Conservation (phyloP, 257 asterid species). For the Penstemon newberryi region DNA sequence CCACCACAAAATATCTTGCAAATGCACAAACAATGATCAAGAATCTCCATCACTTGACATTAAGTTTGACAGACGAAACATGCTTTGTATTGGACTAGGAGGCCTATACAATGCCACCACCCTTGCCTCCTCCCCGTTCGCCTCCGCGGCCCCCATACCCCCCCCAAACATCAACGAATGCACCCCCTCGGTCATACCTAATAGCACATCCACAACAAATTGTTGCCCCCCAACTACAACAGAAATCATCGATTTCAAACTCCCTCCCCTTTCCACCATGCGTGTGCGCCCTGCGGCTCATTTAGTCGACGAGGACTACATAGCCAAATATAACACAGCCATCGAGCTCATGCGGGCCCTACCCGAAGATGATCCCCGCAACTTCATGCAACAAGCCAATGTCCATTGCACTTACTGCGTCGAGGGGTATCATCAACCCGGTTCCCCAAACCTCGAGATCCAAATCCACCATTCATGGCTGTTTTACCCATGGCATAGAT, state of each 20-base stretch:
- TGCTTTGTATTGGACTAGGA: constrained; percentile 46
- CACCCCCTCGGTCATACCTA: constrained; percentile 67
- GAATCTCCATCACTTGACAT: neutral
- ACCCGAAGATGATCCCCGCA: constrained; percentile 79
- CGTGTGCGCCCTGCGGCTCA: constrained; percentile 84
- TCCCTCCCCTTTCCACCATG: constrained; percentile 43
- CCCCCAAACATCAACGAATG: constrained; percentile 72
- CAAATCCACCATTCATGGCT: constrained; percentile 84
- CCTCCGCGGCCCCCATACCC: constrained; percentile 58
- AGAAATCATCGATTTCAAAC: constrained; percentile 45
- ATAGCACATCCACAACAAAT: constrained; percentile 54
- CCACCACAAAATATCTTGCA: neutral
- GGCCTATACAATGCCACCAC: constrained; percentile 68
- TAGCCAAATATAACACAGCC: constrained; percentile 55
- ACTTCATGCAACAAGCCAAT: constrained; percentile 73
- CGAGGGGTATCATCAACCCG: constrained; percentile 77
- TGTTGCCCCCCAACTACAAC: constrained; percentile 69
- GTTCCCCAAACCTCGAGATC: constrained; percentile 67
- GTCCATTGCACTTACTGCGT: constrained; percentile 89
- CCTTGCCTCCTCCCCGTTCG: constrained; percentile 46
- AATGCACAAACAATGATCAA: neutral
- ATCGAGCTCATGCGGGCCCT: constrained; percentile 67
- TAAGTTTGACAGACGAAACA: too few species aligned
- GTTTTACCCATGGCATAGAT: constrained; percentile 72
- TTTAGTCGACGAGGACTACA: constrained; percentile 47